Percentiles rank a stretch among this genome's conserved stretches.
These are phyloP conservation scores for Aspergillus fumigatus DNA, from an alignment of 2,329 filamentous ascomycete genomes.

Conservation along the genomic window DNA sequence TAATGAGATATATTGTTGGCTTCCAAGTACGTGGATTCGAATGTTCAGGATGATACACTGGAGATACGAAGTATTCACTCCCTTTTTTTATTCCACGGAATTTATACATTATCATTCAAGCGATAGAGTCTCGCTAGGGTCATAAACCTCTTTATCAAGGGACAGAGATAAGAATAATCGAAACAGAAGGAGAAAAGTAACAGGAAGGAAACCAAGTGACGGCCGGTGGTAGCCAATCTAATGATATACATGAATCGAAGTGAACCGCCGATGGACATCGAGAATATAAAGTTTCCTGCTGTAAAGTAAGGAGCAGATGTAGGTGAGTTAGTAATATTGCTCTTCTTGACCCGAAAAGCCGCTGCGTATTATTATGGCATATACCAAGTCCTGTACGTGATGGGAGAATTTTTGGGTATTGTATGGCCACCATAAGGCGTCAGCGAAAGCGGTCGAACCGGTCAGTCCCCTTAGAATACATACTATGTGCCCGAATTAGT, in stretches of 20 bases:
- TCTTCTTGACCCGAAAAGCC: background rate
- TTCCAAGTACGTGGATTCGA: background rate
- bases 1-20: background rate
- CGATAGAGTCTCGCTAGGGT: background rate
- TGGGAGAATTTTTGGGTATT: background rate
- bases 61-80: background rate
- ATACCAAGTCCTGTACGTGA: background rate
- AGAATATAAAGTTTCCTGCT: background rate
- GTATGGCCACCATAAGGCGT: background rate
- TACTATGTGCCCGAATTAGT: constrained; percentile 18
- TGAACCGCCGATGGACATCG: background rate
- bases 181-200: constrained; percentile 4
- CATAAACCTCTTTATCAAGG: background rate
- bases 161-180: background rate
- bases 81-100: background rate
- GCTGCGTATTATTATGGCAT: constrained; percentile 1
- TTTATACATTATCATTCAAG: background rate
- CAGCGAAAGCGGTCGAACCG: background rate
- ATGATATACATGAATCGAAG: constrained; percentile 25
- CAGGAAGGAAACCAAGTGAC: constrained; percentile 3
- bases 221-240: constrained; percentile 10
- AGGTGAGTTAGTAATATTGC: background rate
- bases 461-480: constrained; percentile 25
- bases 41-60: too few relatives aligned
- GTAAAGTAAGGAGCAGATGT: background rate